Evolutionary conservation across 2,329 filamentous ascomycete genomes (phyloP).

Genomic region (Penicillium brevicompactum): DNA sequence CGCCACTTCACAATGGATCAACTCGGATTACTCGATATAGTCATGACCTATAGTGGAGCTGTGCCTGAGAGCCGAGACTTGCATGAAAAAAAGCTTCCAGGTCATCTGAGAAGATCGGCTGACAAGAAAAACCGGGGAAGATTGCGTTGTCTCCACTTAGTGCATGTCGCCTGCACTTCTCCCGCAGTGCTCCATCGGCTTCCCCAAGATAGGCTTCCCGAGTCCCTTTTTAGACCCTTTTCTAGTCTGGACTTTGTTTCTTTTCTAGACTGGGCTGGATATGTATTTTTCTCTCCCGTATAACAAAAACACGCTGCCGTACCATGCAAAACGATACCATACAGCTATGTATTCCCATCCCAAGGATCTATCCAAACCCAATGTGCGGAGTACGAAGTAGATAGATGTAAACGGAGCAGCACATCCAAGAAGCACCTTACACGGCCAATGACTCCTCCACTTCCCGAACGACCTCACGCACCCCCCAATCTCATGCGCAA

Average conservation of each 20-base stretch:
- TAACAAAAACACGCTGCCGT: slow-evolving; percentile 24
- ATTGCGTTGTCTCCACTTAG: background rate
- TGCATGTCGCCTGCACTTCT: too few relatives aligned
- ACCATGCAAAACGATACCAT: slow-evolving; percentile 17
- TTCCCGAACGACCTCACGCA: slow-evolving; percentile 72
- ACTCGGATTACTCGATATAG: background rate
- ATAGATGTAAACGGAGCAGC: too few relatives aligned
- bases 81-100: slow-evolving; percentile 4
- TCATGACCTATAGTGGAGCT: background rate
- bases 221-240: slow-evolving; percentile 2
- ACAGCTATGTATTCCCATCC: slow-evolving; percentile 7
- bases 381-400: background rate
- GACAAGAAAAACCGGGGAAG: background rate
- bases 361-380: background rate
- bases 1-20: background rate
- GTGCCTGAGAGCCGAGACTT: background rate
- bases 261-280: background rate
- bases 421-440: background rate
- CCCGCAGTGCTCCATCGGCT: slow-evolving; percentile 3
- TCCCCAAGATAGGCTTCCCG: slow-evolving; percentile 30
- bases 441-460: slow-evolving; percentile 54
- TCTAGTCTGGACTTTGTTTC: background rate
- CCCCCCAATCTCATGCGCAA: slow-evolving; percentile 76
- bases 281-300: slow-evolving; percentile 15
- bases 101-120: slow-evolving; percentile 14